Percentiles rank a stretch among this genome's conserved stretches.
Conservation (phyloP, 2,329 filamentous ascomycete species). For the Trichoderma sp. region DNA sequence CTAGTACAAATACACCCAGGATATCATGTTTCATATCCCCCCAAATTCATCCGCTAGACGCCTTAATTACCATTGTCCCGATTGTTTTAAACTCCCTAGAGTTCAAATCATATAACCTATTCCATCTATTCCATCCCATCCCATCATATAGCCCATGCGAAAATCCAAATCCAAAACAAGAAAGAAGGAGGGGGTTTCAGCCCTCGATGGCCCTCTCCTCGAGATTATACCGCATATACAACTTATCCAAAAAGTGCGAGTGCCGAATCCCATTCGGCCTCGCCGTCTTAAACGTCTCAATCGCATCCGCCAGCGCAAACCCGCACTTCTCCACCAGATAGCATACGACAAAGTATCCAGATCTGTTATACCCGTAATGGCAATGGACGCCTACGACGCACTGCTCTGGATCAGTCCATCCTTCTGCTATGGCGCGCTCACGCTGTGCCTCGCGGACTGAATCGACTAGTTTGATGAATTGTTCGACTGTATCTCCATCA, state of each 20-base stretch:
- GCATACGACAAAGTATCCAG: slow-evolving; percentile 85
- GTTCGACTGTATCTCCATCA: slow-evolving; percentile 51
- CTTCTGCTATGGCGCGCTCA: slow-evolving; percentile 39
- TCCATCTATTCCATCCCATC: slow-evolving; percentile 8
- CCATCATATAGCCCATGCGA: not conserved
- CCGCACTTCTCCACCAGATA: slow-evolving; percentile 84
- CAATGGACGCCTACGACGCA: slow-evolving; percentile 82
- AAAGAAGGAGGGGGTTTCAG: not conserved
- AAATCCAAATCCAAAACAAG: not conserved
- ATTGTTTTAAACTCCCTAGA: not conserved
- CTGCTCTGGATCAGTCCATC: slow-evolving; percentile 41
- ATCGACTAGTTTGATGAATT: slow-evolving; percentile 60
- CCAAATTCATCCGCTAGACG: not conserved
- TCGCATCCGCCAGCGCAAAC: slow-evolving; percentile 71
- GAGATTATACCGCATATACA: slow-evolving; percentile 72
- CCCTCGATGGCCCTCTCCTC: slow-evolving; percentile 22
- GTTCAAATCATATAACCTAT: not conserved
- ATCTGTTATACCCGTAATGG: slow-evolving; percentile 94
- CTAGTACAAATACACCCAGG: not conserved
- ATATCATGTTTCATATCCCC: not conserved
- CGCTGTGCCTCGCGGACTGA: slow-evolving; percentile 57
- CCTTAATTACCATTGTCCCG: not conserved
- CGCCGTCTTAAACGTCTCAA: slow-evolving; percentile 72
- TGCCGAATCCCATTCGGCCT: slow-evolving; percentile 85
- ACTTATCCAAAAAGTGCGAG: slow-evolving; percentile 80